Evolutionary conservation across 371 early-diverging fungal genomes (phyloP).

Genomic region (Circinella minor): DNA sequence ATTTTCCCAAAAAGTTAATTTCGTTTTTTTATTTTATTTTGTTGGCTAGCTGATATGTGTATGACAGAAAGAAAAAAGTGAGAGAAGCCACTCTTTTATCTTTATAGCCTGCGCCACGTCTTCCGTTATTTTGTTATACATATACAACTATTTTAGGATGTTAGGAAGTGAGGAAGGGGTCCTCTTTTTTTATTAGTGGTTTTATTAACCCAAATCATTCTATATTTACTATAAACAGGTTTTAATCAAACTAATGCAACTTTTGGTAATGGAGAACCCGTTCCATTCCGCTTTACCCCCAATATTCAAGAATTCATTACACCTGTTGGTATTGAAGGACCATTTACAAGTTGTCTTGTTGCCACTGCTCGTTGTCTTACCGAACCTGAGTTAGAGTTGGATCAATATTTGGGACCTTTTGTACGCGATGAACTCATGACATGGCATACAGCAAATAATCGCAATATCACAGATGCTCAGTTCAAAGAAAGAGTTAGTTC

Average conservation of each 20-base stretch:
- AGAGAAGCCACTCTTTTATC: too few relatives aligned
- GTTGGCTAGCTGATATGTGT: constrained; percentile 12
- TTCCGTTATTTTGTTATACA: too few relatives aligned
- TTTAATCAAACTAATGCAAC: constrained; percentile 43
- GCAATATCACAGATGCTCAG: constrained; percentile 63
- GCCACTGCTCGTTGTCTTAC: constrained; percentile 80
- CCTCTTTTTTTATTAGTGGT: too few relatives aligned
- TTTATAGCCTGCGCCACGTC: too few relatives aligned
- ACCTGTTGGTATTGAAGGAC: constrained; percentile 91
- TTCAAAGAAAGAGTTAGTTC: constrained; percentile 67
- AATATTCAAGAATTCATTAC: constrained; percentile 94
- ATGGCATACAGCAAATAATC: constrained; percentile 70
- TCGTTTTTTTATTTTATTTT: constrained; percentile 21
- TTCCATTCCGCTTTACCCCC: constrained; percentile 98
- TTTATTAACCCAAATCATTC: not conserved
- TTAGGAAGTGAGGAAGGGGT: too few relatives aligned
- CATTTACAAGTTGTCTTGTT: constrained; percentile 82
- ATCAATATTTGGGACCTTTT: constrained; percentile 84
- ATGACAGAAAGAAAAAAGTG: not conserved
- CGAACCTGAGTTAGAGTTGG: constrained; percentile 82
- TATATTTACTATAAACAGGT: constrained; percentile 9
- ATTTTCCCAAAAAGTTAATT: not conserved
- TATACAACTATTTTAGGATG: too few relatives aligned
- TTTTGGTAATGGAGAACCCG: constrained; percentile 70
- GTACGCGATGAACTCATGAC: constrained; percentile 90